These are phyloP conservation scores for Cordyceps sp. DNA, from an alignment of 2,329 filamentous ascomycete genomes.

Conservation along the genomic window DNA sequence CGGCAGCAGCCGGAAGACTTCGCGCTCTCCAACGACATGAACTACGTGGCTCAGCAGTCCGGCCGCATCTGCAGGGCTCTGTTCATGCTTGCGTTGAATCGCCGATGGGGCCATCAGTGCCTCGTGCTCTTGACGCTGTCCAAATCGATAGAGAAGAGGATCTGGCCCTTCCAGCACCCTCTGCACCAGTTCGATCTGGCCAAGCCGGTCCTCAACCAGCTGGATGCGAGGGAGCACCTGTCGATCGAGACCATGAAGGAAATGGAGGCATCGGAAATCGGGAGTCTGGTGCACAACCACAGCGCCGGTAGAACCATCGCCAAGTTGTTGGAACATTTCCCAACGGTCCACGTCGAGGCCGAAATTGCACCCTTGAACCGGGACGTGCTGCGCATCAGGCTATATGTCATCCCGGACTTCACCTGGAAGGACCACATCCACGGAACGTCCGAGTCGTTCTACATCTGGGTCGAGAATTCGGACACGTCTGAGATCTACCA, in stretches of 20 bases:
- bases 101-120: conserved; percentile 91
- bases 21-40: conserved; percentile 76
- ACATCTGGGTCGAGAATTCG: conserved; percentile 98
- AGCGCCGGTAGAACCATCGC: conserved; percentile 70
- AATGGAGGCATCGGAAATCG: conserved; percentile 86
- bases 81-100: conserved; percentile 94
- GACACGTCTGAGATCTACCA: conserved; percentile 97
- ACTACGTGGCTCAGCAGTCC: conserved; percentile 91
- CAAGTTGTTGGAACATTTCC: conserved; percentile 77
- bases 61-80: conserved; percentile 85
- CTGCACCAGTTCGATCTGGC: conserved; percentile 90
- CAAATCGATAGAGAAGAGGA: conserved; percentile 91
- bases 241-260: conserved; percentile 77
- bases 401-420: conserved; percentile 80
- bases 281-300: conserved; percentile 77
- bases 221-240: conserved; percentile 63
- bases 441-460: conserved; percentile 89
- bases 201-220: conserved; percentile 62
- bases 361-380: conserved; percentile 93
- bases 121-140: conserved; percentile 78
- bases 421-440: conserved; percentile 88
- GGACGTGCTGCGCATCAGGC: conserved; percentile 80
- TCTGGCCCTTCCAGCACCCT: conserved; percentile 91
- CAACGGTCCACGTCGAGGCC: conserved; percentile 75
- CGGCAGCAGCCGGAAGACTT: conserved; percentile 81